Evolutionary conservation across 73 alveolate species (phyloP).

Genomic region (Uronychia binucleata): DNA sequence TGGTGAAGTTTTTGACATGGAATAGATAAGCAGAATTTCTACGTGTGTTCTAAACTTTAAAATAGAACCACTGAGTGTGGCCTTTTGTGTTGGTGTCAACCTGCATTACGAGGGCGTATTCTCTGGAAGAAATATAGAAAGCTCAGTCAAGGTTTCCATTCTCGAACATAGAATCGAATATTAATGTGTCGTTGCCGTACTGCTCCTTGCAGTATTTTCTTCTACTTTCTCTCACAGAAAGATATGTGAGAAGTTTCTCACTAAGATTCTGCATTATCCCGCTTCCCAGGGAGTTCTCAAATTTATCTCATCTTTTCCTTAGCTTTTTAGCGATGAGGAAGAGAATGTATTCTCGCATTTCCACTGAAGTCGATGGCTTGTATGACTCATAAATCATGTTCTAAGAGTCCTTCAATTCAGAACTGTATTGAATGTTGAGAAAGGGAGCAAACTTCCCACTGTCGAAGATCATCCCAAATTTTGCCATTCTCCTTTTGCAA

Average conservation of each 20-base stretch:
- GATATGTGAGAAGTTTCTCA: neutral
- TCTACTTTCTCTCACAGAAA: neutral
- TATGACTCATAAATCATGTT: slow-evolving; percentile 28
- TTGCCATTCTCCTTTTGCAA: neutral
- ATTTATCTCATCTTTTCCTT: neutral
- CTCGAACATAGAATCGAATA: slow-evolving; percentile 63
- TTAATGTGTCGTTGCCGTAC: neutral
- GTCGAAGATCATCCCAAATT: slow-evolving; percentile 1
- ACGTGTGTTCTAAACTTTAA: slow-evolving; percentile 76
- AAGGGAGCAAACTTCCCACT: neutral
- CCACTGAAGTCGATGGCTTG: slow-evolving; percentile 30
- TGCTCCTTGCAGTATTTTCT: neutral
- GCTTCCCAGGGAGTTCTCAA: neutral
- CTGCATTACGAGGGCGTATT: slow-evolving; percentile 73
- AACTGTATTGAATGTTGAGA: neutral
- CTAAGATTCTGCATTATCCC: neutral
- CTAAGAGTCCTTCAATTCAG: neutral
- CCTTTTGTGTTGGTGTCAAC: slow-evolving; percentile 94
- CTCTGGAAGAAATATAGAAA: slow-evolving; percentile 21
- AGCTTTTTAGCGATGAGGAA: slow-evolving; percentile 35
- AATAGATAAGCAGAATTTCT: slow-evolving; percentile 59
- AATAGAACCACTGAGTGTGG: slow-evolving; percentile 94
- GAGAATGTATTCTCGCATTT: slow-evolving; percentile 34
- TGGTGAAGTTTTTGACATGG: slow-evolving; percentile 75
- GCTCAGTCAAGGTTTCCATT: slow-evolving; percentile 67